Percentiles rank a stretch among this genome's conserved stretches.
Conservation (phyloP, 192 early-diverging fungal species). For the Spinellus fusiger region DNA sequence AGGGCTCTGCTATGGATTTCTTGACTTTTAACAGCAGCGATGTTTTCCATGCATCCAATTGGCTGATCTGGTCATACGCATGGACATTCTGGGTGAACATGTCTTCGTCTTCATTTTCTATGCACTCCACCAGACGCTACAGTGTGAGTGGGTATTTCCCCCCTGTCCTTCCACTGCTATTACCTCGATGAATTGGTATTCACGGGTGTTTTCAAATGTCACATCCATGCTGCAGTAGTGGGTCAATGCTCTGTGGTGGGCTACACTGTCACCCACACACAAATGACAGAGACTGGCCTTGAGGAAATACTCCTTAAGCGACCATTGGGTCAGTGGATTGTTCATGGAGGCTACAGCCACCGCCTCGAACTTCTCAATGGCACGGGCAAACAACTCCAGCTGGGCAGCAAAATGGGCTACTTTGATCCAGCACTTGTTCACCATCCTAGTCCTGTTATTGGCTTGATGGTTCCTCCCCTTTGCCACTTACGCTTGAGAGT, state of each 20-base stretch:
- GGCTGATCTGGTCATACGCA: constrained; percentile 80
- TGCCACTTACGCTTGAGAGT: constrained; percentile 69
- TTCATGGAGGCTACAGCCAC: constrained; percentile 79
- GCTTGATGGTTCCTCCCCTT: not conserved
- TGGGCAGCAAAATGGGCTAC: constrained; percentile 86
- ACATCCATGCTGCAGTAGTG: constrained; percentile 85
- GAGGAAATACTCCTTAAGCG: constrained; percentile 91
- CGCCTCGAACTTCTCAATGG: constrained; percentile 82
- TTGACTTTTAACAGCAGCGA: constrained; percentile 82
- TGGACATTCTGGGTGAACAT: constrained; percentile 77
- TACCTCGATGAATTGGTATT: constrained; percentile 71
- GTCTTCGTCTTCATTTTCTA: constrained; percentile 72
- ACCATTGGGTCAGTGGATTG: constrained; percentile 92
- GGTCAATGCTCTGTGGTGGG: constrained; percentile 63
- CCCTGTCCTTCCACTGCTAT: not conserved
- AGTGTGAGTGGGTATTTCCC: not conserved
- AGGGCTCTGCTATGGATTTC: constrained; percentile 34
- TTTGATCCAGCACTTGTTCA: constrained; percentile 85
- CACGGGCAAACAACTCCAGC: constrained; percentile 79
- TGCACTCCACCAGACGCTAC: constrained; percentile 64
- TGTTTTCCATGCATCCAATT: constrained; percentile 96
- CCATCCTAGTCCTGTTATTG: constrained; percentile 44
- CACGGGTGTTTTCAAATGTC: constrained; percentile 74
- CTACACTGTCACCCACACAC: constrained; percentile 60
- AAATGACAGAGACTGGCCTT: constrained; percentile 90